Base-by-base conservation (phyloP, 83 land plant genomes). In the Diphasiastrum complanatum region DNA sequence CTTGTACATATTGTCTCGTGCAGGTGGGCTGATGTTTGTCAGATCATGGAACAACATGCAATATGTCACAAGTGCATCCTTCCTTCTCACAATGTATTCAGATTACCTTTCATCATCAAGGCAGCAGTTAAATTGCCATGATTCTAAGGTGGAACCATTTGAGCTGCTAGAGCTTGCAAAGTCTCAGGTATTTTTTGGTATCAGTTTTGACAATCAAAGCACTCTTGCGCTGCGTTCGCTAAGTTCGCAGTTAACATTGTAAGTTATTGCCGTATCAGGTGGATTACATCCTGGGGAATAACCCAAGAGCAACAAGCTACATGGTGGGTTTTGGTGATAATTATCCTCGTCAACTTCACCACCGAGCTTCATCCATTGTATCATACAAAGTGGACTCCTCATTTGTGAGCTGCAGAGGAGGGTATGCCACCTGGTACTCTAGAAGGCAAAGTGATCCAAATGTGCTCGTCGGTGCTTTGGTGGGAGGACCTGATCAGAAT, bases 41-140 rank as follows among this genome's bases (percentile, higher is more conserved):
- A 83, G 83, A 63, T 65, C 79, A 1, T 93, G 96, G 99, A 93
- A 93, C 77, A 93, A 93, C 63, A 65, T 93, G 79, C 99, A 93
- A 66, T 93, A 81, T 71, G 99, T 86, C 5, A 81, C 86, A 2
- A 75, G 84, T 27, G 85, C 96, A 0, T 71, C 96, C 2, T 89
- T 85, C 66, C 76, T 93, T 1, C 63, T 83, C 24, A 77, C 99
- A 5, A 86, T 84, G 33, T 91, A 86, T 60, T 78, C 83, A 16
- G 92, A 89, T 66, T 89, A 93, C 33, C 81, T 85, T 16, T 33
- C 89, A 23, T 69, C 73, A 24, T 45, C 82, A 37, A 52, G 72
- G 5, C 60, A 62, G 34, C 30, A 12, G 36, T 37, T 80, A 4
- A 68, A 55, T 1, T 89, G 85, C 47, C 35, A 72, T 33, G 37